Evolutionary conservation across 2,329 filamentous ascomycete species (phyloP).

Genomic region (Pyrenophora teres): DNA sequence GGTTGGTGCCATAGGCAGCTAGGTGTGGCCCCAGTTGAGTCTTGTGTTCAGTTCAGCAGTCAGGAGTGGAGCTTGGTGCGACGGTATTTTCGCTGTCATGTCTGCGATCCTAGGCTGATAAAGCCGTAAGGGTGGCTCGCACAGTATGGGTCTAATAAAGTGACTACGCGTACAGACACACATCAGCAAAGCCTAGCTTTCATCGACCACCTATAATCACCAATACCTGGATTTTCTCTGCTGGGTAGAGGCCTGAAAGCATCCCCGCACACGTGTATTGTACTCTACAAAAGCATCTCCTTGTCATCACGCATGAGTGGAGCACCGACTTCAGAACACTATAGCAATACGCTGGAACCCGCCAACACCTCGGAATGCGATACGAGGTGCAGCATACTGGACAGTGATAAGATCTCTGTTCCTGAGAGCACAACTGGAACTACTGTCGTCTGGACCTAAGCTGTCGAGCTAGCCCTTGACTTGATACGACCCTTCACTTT

Average conservation of each 20-base stretch:
- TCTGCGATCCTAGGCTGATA: background rate
- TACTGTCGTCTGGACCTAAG: background rate
- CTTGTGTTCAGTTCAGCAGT: conserved; percentile 6
- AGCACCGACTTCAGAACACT: no score
- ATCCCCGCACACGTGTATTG: background rate
- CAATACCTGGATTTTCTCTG: background rate
- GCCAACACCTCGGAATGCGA: background rate
- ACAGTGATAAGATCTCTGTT: background rate
- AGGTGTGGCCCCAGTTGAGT: conserved; percentile 5
- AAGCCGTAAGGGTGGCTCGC: conserved; percentile 1
- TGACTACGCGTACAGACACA: conserved; percentile 9
- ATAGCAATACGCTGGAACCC: no score
- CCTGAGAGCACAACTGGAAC: background rate
- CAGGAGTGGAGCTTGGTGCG: conserved; percentile 1
- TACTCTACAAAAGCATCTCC: background rate
- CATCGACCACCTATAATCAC: no score
- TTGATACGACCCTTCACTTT: background rate
- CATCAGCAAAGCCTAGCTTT: background rate
- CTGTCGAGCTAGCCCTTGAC: background rate
- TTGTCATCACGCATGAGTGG: no score
- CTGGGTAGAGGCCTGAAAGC: conserved; percentile 3
- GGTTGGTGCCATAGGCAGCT: conserved; percentile 2
- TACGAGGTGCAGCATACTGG: conserved; percentile 6
- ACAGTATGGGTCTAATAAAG: background rate
- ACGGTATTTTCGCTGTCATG: conserved; percentile 4